Evolutionary conservation across 306 rosid species (phyloP), one percentile per base, ranked within the genome.

Genomic region (Cicer yamashitae): DNA sequence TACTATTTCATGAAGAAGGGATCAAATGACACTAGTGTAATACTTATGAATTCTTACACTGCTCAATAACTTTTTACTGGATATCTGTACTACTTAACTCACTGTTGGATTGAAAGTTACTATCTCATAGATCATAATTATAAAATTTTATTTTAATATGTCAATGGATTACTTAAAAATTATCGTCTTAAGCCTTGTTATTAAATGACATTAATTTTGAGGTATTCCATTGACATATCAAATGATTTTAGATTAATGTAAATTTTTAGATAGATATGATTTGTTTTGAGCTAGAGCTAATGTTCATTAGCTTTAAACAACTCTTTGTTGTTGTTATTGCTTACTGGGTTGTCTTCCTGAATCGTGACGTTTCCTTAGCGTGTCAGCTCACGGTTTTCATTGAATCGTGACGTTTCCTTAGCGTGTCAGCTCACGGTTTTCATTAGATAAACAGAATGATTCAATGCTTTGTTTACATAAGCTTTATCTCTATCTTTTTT

Each of bases 341-440:
- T 14, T 40, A 39, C 47, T 63, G 68, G 48, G 30, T 39, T 63
- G 47, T 63, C 67, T 63, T 39, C 68, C 48, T 3, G 34, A 25
- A 25, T 25, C 34, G 4, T 14, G 47, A 13, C 30, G 8, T 15
- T n/a, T 63, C 68, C 25, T 38, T 63, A 48, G 25, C 39, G 48
- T 40, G 15, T 63, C 47, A n/a, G 30, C 48, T 63, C 30, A 15
- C 4, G 6, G 12, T 14, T 40, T 12, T 39, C 68, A 14, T 39
- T 63, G 34, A 25, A 25, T 25, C 34, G 4, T 14, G 47, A 13
- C 30, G 8, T 15, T n/a, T 63, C 68, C 25, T 38, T 63, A 48
- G 25, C 39, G 48, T 40, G 15, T 63, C 47, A n/a, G 30, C 48
- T 63, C 30, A 15, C 4, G 6, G 12, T 14, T 40, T 12, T 39